Base-by-base conservation (phyloP, 106 monocot genomes). In the Allium sativum region DNA sequence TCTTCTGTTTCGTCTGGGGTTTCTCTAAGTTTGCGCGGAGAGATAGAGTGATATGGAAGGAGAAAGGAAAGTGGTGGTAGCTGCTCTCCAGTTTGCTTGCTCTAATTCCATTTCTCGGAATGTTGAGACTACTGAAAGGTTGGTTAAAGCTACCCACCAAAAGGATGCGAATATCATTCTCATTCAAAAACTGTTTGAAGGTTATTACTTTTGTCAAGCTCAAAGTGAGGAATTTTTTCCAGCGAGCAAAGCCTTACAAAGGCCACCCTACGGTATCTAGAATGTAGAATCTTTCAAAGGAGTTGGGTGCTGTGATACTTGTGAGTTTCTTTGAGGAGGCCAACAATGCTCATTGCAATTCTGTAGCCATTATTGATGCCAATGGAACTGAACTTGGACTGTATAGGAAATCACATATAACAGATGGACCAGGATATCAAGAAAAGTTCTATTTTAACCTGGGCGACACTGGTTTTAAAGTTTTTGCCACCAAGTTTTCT, bases 321-420 rank as follows among this genome's bases (percentile, higher is more conserved):
- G 90, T 96, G 45, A 96, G 95, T 61, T 96, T 96, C 75, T 96
- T 96, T 71, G 95, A 96, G 62, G 95, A 96, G 73, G 83, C 90
- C 51, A 96, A 90, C 68, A 96, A 96, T 77, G 95, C 90, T 52
- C 95, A 96, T 72, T 96, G 90, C 73, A 96, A 96, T 81, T 96
- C 95, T 14, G 58, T 96, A 51, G 95, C 84, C 44, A 75, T 96
- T 14, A 80, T 96, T 61, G 87, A 96, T 78, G 83, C 95, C 45
- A 87, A 90, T 78, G 95, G 95, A 18, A 79, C 76, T 10, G 95
- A 96, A 73, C 95, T 96, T 73, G 95, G 95, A 59, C 72, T 96
- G 16, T 96, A 96, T 48, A 72, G 95, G 59, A 96, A 96, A 80
- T 96, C 95, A 45, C 95, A 96, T 77, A 96, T 96, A 73, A 90